Base-by-base conservation (phyloP, 2,329 filamentous ascomycete species). In the Verticillium klebahnii region DNA sequence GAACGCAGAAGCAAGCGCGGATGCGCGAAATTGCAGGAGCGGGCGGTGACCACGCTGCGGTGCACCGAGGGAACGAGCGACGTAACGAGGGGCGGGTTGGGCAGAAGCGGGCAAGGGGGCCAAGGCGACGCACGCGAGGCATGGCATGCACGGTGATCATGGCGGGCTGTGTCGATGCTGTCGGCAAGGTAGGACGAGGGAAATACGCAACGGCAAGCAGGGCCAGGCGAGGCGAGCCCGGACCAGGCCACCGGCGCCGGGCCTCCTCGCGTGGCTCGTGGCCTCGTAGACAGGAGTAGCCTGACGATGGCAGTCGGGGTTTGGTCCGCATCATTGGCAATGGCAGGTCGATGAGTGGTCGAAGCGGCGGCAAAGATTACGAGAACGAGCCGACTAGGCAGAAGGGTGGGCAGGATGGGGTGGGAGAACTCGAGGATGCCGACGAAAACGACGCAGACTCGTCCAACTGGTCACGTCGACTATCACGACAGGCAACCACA, bases 1-100 rank as follows among this genome's bases (percentile, higher is more conserved):
- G 19, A 17, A 6, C n/a, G 40, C 40, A 50, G 40, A 45, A 45
- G 40, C 36, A 59, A 57, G 60, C 56, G 62, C 61, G 32, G 29
- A 23, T 50, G 40, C 40, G 40, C 40, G 40, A 50, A 50, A 50
- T 50, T 50, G 19, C 40, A 50, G 40, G 40, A 50, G 40, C 40
- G 19, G 34, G 40, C 40, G 40, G 40, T 50, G 40, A 23, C 40
- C 1, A 19, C 40, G 12, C 40, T 50, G 40, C 40, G 40, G 40
- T n/a, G 40, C 19, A 19, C 40, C 40, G 40, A 50, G 40, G 40
- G 40, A 50, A 23, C 40, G 40, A 23, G 40, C n/a, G 19, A 50
- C 40, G 19, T 5, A 50, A 50, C 40, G 40, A 50, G 40, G 40
- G 40, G 40, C 40, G 40, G 40, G 40, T 50, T 50, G 40, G 40